Evolutionary conservation across 2,329 filamentous ascomycete species (phyloP).

Genomic region (Trichoderma sp.): DNA sequence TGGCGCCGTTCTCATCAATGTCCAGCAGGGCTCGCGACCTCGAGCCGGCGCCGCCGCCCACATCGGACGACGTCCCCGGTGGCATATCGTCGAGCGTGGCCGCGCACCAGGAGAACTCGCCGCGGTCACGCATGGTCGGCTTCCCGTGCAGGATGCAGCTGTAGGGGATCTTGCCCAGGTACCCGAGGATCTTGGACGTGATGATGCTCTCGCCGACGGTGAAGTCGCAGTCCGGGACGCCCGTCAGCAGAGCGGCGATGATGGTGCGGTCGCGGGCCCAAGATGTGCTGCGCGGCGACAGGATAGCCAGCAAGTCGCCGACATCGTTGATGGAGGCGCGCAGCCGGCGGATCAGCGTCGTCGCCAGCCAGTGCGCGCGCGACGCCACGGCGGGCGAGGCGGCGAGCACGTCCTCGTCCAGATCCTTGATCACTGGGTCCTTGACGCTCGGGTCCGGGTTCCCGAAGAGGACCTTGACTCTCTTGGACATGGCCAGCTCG

Average conservation of each 20-base stretch:
- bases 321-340: constrained; percentile 21
- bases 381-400: not conserved
- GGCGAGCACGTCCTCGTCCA: constrained; percentile 31
- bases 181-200: not conserved
- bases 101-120: not conserved
- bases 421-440: constrained; percentile 28
- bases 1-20: not conserved
- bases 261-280: constrained; percentile 30
- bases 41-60: not conserved
- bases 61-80: not conserved
- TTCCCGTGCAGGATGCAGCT: not conserved
- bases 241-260: constrained; percentile 31
- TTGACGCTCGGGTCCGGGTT: not conserved
- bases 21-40: not conserved
- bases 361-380: not conserved
- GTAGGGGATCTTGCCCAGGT: not conserved
- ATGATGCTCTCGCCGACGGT: not conserved
- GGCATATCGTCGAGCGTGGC: not conserved
- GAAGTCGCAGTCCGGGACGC: constrained; percentile 14
- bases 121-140: not conserved
- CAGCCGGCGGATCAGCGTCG: not conserved
- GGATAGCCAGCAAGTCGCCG: constrained; percentile 29
- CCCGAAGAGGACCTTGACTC: constrained; percentile 30
- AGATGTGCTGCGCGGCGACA: constrained; percentile 32
- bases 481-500: constrained; percentile 28